Conservation (phyloP, 768 basidiomycete species). For the Leccinum incarnatum region DNA sequence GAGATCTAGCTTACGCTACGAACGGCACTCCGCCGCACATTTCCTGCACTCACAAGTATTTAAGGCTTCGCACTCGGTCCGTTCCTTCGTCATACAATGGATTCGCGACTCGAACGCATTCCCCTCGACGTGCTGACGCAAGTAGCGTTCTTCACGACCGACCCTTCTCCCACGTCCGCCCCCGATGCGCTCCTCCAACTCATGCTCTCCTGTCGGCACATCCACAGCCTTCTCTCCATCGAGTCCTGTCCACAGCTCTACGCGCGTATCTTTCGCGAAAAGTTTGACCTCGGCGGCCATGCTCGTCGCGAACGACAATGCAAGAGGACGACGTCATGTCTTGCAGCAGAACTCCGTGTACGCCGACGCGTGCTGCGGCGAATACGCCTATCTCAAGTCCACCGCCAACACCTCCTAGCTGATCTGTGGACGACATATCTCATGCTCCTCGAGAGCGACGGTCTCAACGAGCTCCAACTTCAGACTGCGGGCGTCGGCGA, state of each 20-base stretch:
- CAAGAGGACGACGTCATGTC: conserved; percentile 35
- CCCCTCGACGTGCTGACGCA: conserved; percentile 58
- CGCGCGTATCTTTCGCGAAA: conserved; percentile 49
- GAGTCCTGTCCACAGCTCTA: conserved; percentile 51
- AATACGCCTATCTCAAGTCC: conserved; percentile 35
- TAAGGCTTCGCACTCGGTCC: conserved; percentile 17
- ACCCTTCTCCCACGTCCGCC: conserved; percentile 36
- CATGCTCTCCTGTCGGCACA: conserved; percentile 41
- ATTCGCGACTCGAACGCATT: conserved; percentile 45
- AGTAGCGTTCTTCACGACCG: conserved; percentile 48
- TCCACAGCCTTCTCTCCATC: conserved; percentile 44
- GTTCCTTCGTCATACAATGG: conserved; percentile 35
- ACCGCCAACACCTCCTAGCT: conserved; percentile 29
- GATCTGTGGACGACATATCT: conserved; percentile 59
- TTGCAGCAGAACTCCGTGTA: conserved; percentile 47
- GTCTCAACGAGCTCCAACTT: conserved; percentile 47
- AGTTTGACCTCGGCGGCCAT: conserved; percentile 43
- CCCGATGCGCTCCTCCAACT: conserved; percentile 44
- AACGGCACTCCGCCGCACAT: conserved; percentile 31
- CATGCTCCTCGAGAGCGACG: conserved; percentile 59
- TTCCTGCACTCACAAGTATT: conserved; percentile 21
- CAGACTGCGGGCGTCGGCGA: conserved; percentile 37
- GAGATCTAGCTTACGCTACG: conserved; percentile 35
- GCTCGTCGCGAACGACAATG: conserved; percentile 28
- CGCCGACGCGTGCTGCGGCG: conserved; percentile 50